Conservation (phyloP, 179 eudicot genomes). For the Silene vulgaris region DNA sequence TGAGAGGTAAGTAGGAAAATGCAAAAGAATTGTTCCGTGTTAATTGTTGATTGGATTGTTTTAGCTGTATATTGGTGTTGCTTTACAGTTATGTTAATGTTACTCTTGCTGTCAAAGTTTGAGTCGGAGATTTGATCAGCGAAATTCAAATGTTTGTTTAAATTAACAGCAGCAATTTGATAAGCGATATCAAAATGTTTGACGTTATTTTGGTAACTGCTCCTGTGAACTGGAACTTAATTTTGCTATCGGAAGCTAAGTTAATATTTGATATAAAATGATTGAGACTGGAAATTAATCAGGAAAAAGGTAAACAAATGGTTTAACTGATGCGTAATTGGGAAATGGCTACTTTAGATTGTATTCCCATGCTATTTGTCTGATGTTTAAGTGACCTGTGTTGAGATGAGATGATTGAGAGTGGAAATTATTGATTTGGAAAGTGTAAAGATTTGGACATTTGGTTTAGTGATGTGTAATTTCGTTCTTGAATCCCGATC, state of each 20-base stretch:
- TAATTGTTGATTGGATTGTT: not conserved
- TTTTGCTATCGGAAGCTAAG: not conserved
- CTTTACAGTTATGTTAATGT: not conserved
- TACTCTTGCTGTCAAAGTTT: not conserved
- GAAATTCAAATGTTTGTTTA: not conserved
- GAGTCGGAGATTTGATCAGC: not conserved
- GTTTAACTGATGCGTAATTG: not conserved
- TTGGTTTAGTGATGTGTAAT: not conserved
- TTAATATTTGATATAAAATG: not conserved
- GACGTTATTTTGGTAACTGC: constrained; percentile 4
- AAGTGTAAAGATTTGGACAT: not conserved
- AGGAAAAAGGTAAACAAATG: too few species aligned
- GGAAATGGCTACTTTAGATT: not conserved
- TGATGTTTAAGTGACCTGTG: not conserved
- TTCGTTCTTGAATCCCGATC: too few species aligned
- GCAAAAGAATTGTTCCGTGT: not conserved
- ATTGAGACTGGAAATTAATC: too few species aligned
- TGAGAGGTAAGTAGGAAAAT: too few species aligned
- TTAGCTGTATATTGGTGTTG: not conserved
- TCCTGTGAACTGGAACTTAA: not conserved
- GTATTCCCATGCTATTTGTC: not conserved
- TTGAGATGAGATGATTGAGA: not conserved
- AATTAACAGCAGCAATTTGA: not conserved
- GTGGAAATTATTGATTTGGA: not conserved
- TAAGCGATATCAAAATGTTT: not conserved